Conservation (phyloP, 306 rosid genomes). For the Medicago lupulina region DNA sequence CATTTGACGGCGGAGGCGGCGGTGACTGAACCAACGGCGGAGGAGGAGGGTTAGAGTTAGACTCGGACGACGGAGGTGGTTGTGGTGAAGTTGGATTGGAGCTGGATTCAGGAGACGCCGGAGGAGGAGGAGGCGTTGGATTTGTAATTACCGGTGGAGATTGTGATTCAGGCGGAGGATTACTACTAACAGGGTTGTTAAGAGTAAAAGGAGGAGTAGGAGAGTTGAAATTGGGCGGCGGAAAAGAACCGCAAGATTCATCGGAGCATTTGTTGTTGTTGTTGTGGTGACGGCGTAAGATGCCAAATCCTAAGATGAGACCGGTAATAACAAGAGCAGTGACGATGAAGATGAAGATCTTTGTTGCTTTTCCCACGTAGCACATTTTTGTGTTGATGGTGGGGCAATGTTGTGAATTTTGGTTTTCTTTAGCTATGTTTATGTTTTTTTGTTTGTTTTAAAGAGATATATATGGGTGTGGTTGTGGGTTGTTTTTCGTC, state of each 20-base stretch:
- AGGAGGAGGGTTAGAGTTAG: constrained; percentile 26
- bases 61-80: constrained; percentile 25
- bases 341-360: constrained; percentile 96
- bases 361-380: constrained; percentile 97
- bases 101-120: constrained; percentile 52
- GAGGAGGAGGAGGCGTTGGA: constrained; percentile 44
- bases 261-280: constrained; percentile 57
- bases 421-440: neutral
- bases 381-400: constrained; percentile 59
- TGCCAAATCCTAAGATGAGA: constrained; percentile 68
- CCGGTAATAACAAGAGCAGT: constrained; percentile 74
- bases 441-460: constrained; percentile 1
- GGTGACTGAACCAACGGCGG: constrained; percentile 36
- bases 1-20: constrained; percentile 36
- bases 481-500: constrained; percentile 61
- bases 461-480: constrained; percentile 8
- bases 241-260: constrained; percentile 55
- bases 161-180: constrained; percentile 21
- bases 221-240: constrained; percentile 54
- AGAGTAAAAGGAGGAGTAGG: constrained; percentile 44
- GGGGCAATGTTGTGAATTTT: constrained; percentile 25
- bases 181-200: constrained; percentile 36
- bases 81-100: neutral
- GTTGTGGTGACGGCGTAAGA: constrained; percentile 56
- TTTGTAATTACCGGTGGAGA: constrained; percentile 16